Percentiles rank a stretch among this genome's conserved stretches.
Evolutionary conservation across 2,329 filamentous ascomycete species (phyloP).

Genomic region (Zasmidium citrigriseum): DNA sequence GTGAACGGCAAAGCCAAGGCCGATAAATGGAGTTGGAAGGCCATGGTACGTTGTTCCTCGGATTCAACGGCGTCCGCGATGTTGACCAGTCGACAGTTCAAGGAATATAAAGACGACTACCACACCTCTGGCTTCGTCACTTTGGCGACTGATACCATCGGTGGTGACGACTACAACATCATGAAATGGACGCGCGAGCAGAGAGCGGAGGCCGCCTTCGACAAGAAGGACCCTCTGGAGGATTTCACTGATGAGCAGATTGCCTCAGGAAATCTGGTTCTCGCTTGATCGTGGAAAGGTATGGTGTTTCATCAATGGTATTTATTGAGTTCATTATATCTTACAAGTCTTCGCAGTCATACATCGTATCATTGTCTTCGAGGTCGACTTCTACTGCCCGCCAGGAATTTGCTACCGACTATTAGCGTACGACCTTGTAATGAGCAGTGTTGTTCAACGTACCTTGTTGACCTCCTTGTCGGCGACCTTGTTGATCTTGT

Average conservation of each 20-base stretch:
- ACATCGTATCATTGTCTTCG: not conserved
- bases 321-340: not conserved
- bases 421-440: no score
- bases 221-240: conserved; percentile 20
- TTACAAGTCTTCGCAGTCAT: conserved; percentile 1
- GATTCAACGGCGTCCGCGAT: no score
- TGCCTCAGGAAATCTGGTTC: not conserved
- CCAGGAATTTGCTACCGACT: conserved; percentile 25
- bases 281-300: not conserved
- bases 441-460: no score
- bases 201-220: conserved; percentile 13
- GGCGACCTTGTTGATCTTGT: conserved; percentile 25
- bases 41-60: conserved; percentile 1
- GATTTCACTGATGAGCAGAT: conserved; percentile 7
- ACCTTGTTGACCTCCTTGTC: conserved; percentile 28
- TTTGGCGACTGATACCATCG: conserved; percentile 1
- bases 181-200: conserved; percentile 11
- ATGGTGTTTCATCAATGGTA: no score
- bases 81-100: conserved; percentile 1
- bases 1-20: not conserved
- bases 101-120: not conserved
- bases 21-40: not conserved
- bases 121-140: no score
- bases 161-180: conserved; percentile 16
- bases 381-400: conserved; percentile 2